Evolutionary conservation across 2,329 filamentous ascomycete species (phyloP).

Genomic region (Monilinia fructigena): DNA sequence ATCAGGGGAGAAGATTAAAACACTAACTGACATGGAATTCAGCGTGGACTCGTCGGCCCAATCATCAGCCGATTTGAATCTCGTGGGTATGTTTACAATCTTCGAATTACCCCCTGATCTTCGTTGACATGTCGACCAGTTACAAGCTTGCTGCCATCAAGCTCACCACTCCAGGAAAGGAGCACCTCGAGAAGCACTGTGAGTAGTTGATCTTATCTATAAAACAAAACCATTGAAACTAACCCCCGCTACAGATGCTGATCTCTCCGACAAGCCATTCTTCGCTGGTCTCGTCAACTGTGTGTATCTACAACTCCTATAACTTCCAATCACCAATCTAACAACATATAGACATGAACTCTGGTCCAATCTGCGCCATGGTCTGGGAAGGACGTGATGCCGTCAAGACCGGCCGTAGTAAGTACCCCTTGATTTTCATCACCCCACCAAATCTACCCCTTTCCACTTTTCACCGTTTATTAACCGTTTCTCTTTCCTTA

Average conservation of each 20-base stretch:
- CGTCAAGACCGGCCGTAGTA: slow-evolving; percentile 96
- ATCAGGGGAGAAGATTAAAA: background rate
- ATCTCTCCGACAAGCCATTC: slow-evolving; percentile 93
- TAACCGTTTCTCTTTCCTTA: slow-evolving; percentile 41
- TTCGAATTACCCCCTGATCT: background rate
- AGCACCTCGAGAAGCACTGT: slow-evolving; percentile 98
- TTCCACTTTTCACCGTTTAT: background rate
- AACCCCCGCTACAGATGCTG: slow-evolving; percentile 57
- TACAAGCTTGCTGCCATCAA: slow-evolving; percentile 99
- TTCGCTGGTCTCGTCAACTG: slow-evolving; percentile 91
- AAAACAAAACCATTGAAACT: slow-evolving; percentile 33
- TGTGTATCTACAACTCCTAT: slow-evolving; percentile 49
- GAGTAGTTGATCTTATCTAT: slow-evolving; percentile 40
- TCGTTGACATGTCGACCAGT: slow-evolving; percentile 49
- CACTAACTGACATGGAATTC: slow-evolving; percentile 32
- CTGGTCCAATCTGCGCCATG: slow-evolving; percentile 97
- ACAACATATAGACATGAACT: slow-evolving; percentile 76
- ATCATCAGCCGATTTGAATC: slow-evolving; percentile 98
- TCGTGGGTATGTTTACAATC: slow-evolving; percentile 66
- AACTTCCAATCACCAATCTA: slow-evolving; percentile 29
- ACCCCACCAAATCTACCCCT: slow-evolving; percentile 13
- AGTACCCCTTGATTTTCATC: slow-evolving; percentile 40
- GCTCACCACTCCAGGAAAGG: slow-evolving; percentile 83
- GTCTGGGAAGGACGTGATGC: slow-evolving; percentile 99
- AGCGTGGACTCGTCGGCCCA: slow-evolving; percentile 96